Conservation (phyloP, 2,329 filamentous ascomycete genomes). For the Penicillium brasilianum region DNA sequence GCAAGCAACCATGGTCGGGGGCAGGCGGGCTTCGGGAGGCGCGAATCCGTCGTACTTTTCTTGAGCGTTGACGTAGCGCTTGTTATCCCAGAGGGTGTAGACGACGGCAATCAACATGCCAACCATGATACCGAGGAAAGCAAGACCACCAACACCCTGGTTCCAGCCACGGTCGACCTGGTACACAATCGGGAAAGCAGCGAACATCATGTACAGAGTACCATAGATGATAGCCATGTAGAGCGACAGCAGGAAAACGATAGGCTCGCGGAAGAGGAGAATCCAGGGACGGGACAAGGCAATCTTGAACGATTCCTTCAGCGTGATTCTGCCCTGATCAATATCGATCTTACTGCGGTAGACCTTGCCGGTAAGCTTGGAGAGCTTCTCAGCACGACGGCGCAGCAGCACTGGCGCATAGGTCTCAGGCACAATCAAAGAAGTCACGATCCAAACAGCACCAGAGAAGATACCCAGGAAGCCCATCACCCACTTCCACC, state of each 20-base stretch:
- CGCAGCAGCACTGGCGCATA: slow-evolving; percentile 39
- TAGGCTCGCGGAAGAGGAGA: slow-evolving; percentile 39
- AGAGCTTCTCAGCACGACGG: slow-evolving; percentile 33
- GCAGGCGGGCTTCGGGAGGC: slow-evolving; percentile 37
- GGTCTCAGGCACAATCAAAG: slow-evolving; percentile 35
- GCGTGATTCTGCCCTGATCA: slow-evolving; percentile 30
- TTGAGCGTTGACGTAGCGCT: slow-evolving; percentile 30
- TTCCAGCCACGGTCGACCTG: slow-evolving; percentile 37
- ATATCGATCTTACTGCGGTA: slow-evolving; percentile 35
- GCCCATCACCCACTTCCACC: slow-evolving; percentile 40
- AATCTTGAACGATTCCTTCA: slow-evolving; percentile 31
- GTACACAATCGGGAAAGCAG: slow-evolving; percentile 39
- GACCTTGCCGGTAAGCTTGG: slow-evolving; percentile 32
- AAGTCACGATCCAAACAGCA: slow-evolving; percentile 34
- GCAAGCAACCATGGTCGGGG: slow-evolving; percentile 33
- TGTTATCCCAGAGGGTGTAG: slow-evolving; percentile 34
- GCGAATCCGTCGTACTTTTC: slow-evolving; percentile 29
- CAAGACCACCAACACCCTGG: slow-evolving; percentile 33
- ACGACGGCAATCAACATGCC: slow-evolving; percentile 35
- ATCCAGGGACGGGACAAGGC: slow-evolving; percentile 38
- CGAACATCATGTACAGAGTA: slow-evolving; percentile 40
- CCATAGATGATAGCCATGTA: slow-evolving; percentile 40
- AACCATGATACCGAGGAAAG: slow-evolving; percentile 41
- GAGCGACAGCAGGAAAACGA: slow-evolving; percentile 37
- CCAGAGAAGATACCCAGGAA: slow-evolving; percentile 38